Percentiles rank a stretch among this genome's conserved stretches.
Conservation (phyloP, 1,139 yeast species). For the Geotrichum armillariae region DNA sequence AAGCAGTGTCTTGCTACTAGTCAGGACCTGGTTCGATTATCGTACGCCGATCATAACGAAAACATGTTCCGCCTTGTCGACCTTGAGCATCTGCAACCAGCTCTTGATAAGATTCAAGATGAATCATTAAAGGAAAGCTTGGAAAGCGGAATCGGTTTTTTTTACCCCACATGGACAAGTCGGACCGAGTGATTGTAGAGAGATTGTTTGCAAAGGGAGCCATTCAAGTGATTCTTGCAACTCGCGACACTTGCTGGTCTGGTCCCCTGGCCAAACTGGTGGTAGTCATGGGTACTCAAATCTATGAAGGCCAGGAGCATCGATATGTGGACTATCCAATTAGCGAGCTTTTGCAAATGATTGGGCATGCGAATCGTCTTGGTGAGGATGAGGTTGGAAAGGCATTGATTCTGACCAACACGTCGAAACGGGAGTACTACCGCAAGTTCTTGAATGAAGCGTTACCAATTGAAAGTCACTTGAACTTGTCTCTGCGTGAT, state of each 20-base stretch:
- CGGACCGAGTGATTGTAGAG: constrained; percentile 57
- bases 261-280: constrained; percentile 57
- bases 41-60: constrained; percentile 41
- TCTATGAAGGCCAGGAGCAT: constrained; percentile 72
- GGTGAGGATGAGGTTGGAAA: constrained; percentile 39
- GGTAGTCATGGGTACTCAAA: constrained; percentile 69
- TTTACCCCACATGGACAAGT: constrained; percentile 57
- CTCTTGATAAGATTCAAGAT: constrained; percentile 51
- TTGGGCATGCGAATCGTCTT: constrained; percentile 53
- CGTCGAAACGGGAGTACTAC: constrained; percentile 61
- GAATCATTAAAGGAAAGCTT: constrained; percentile 46
- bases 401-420: constrained; percentile 58
- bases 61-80: constrained; percentile 41
- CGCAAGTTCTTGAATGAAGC: constrained; percentile 71
- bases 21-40: constrained; percentile 44
- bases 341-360: constrained; percentile 68
- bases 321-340: constrained; percentile 68
- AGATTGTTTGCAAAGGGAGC: constrained; percentile 51
- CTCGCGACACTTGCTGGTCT: constrained; percentile 54
- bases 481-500: constrained; percentile 61
- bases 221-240: constrained; percentile 55
- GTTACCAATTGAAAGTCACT: constrained; percentile 79
- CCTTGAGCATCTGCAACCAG: constrained; percentile 45
- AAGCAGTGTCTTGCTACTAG: constrained; percentile 56
- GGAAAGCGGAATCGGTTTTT: constrained; percentile 65